Evolutionary conservation across 202 grass and related monocot genomes (phyloP).

Genomic region (Musa balbisiana): DNA sequence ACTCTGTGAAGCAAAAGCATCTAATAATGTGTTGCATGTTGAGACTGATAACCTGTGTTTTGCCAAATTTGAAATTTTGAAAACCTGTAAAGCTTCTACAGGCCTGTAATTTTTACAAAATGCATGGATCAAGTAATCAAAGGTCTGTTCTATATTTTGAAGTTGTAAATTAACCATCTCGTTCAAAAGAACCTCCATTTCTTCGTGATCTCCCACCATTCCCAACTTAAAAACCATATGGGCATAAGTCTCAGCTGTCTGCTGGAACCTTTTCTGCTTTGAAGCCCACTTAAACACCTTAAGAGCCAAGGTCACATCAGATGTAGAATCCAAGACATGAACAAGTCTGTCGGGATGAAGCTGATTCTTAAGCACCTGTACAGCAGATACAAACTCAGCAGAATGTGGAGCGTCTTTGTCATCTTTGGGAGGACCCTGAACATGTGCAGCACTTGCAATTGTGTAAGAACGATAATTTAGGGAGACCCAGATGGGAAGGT

Average conservation of each 20-base stretch:
- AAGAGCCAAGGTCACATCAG: conserved; percentile 32
- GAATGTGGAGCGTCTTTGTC: neutral
- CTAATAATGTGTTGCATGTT: conserved; percentile 38
- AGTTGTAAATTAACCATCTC: conserved; percentile 37
- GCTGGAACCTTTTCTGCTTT: conserved; percentile 15
- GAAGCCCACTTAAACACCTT: conserved; percentile 48
- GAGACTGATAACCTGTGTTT: conserved; percentile 31
- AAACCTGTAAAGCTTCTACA: conserved; percentile 43
- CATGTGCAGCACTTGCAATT: conserved; percentile 3
- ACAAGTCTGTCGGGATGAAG: conserved; percentile 30
- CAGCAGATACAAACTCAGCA: conserved; percentile 16
- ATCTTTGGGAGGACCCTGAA: conserved; percentile 1
- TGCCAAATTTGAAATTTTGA: conserved; percentile 29
- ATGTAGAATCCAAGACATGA: conserved; percentile 32
- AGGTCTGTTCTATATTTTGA: conserved; percentile 23
- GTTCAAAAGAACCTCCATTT: conserved; percentile 35
- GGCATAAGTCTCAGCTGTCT: conserved; percentile 35
- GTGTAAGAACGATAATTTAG: conserved; percentile 1
- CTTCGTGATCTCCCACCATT: conserved; percentile 22
- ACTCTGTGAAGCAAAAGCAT: conserved; percentile 35
- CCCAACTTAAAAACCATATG: conserved; percentile 38
- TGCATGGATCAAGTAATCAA: conserved; percentile 21
- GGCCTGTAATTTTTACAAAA: conserved; percentile 22
- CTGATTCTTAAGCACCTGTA: neutral
- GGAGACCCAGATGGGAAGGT: too few species aligned